These are phyloP conservation scores for Umbelopsis isabellina DNA, from an alignment of 192 early-diverging fungal species.

Conservation along the genomic window DNA sequence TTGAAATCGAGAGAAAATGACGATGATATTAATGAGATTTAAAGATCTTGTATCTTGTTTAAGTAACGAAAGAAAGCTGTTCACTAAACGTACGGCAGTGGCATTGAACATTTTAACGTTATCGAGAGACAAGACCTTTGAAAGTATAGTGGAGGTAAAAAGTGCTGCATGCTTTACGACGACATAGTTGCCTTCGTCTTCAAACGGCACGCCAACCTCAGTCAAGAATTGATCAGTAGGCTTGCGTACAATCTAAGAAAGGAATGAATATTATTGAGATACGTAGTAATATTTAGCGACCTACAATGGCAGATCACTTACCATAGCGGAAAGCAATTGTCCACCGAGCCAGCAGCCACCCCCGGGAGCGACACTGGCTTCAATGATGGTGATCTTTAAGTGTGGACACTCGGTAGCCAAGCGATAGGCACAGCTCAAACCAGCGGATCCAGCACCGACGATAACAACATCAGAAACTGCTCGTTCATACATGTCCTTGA, in stretches of 20 bases:
- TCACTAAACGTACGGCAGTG: conserved; percentile 46
- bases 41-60: too few species aligned
- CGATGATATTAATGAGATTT: background rate
- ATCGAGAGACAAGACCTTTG: conserved; percentile 60
- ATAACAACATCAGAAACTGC: conserved; percentile 73
- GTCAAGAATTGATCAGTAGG: conserved; percentile 66
- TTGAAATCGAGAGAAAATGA: background rate
- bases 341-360: conserved; percentile 78
- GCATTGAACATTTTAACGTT: conserved; percentile 81
- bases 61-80: background rate
- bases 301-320: background rate
- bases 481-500: conserved; percentile 65
- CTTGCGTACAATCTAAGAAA: conserved; percentile 59
- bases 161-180: conserved; percentile 75
- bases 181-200: conserved; percentile 74
- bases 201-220: conserved; percentile 68
- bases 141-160: conserved; percentile 73
- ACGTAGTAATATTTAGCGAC: too few species aligned
- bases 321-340: conserved; percentile 71
- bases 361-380: conserved; percentile 69
- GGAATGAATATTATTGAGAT: background rate
- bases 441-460: conserved; percentile 73
- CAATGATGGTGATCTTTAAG: conserved; percentile 72
- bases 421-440: conserved; percentile 69
- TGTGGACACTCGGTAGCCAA: conserved; percentile 62